These are phyloP conservation scores for Rhodotorula sp. DNA, from an alignment of 1,284 basidiomycete genomes.

Conservation along the genomic window DNA sequence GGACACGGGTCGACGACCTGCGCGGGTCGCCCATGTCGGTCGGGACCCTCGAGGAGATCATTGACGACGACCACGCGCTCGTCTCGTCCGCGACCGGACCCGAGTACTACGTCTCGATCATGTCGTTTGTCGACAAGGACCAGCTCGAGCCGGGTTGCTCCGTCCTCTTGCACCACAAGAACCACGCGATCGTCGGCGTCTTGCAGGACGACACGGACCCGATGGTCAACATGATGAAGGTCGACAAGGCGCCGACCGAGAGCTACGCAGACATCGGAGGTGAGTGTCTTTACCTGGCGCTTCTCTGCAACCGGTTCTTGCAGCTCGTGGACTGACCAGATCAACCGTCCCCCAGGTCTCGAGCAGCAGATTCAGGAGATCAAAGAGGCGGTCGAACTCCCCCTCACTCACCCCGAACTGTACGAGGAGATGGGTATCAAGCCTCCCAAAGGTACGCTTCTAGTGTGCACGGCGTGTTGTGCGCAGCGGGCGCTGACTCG, in stretches of 20 bases:
- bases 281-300: background rate
- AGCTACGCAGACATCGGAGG: constrained; percentile 99
- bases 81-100: constrained; percentile 92
- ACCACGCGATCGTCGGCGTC: constrained; percentile 90
- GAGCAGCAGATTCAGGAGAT: constrained; percentile 98
- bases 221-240: constrained; percentile 91
- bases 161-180: constrained; percentile 95
- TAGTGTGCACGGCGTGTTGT: background rate
- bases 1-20: constrained; percentile 89
- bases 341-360: constrained; percentile 50
- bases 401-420: constrained; percentile 94
- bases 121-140: constrained; percentile 99
- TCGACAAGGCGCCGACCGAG: constrained; percentile 97
- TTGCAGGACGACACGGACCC: constrained; percentile 96
- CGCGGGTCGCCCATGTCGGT: constrained; percentile 96
- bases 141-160: constrained; percentile 93
- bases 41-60: constrained; percentile 96
- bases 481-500: background rate
- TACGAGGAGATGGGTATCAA: constrained; percentile 99
- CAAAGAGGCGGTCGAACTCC: constrained; percentile 98
- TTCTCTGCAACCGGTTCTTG: too few species aligned
- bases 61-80: constrained; percentile 99
- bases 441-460: constrained; percentile 68
- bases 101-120: constrained; percentile 97
- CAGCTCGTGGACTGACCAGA: too few species aligned